Evolutionary conservation across 106 monocot species (phyloP), one percentile per base, ranked within the genome.

Genomic region (Cymbidium sinense): DNA sequence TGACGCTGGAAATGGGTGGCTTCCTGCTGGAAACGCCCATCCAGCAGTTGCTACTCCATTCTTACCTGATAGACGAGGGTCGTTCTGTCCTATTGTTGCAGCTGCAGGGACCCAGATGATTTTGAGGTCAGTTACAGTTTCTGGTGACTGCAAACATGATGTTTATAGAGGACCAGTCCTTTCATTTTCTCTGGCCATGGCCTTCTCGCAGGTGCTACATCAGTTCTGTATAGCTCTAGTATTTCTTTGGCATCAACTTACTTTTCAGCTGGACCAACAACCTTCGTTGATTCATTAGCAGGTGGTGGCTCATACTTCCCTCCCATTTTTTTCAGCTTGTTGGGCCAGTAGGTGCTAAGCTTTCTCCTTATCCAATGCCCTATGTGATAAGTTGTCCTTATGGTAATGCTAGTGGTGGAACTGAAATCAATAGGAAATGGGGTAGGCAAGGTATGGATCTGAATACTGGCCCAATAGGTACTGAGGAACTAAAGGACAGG

Each of bases 401-500:
- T 37, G 77, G 87, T 28, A 64, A 10, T 23, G 7, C 64, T 28
- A 27, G 27, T 9, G 27, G 64, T 55, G 88, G 80, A 65, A 74
- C 84, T 50, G 89, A 84, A 23, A 81, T 41, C 64, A 77, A 33
- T 74, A 70, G 81, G 61, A 90, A 81, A 71, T 88, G 86, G 90
- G 82, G 67, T n/a, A 77, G 82, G 37, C 86, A 77, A 77, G 80
- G 83, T 77, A 84, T 93, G 67, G 93, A 93, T 85, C 84, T 93
- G 51, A 93, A 93, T 88, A 74, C 87, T 70, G 90, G 90, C 65
- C 88, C 90, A 29, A 86, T 88, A 70, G 77, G 76, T 77, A 70
- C 50, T n/a, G 88, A 84, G 73, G 90, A 93, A 50, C 73, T 73
- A n/a, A 83, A 70, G 74, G 81, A 78, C 12, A 76, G 86, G 64